Evolutionary conservation across 768 basidiomycete genomes (phyloP).

Genomic region (Pleurotus cornucopiae): DNA sequence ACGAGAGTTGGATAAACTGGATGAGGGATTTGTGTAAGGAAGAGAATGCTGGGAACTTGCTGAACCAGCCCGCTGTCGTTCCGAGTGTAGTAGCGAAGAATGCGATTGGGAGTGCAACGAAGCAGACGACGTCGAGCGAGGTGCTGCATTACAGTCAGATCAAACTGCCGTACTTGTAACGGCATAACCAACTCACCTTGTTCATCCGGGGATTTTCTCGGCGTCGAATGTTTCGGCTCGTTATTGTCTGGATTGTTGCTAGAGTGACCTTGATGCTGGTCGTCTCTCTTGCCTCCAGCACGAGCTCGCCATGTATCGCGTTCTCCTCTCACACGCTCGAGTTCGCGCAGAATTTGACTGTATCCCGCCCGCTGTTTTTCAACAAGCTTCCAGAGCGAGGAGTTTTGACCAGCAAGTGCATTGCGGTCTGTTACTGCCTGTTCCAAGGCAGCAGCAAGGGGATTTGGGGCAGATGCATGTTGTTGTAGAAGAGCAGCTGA

Average conservation of each 20-base stretch:
- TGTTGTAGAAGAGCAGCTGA: conserved; percentile 51
- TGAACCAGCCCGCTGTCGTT: conserved; percentile 4
- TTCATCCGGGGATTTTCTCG: background rate
- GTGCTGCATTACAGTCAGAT: background rate
- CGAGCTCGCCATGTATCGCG: conserved; percentile 51
- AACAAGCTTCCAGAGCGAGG: conserved; percentile 92
- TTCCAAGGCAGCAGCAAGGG: conserved; percentile 66
- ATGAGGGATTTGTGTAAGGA: background rate
- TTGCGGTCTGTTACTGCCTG: conserved; percentile 80
- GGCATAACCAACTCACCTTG: background rate
- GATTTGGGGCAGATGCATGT: conserved; percentile 51
- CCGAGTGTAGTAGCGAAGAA: background rate
- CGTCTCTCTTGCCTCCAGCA: conserved; percentile 39
- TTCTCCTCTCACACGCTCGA: conserved; percentile 79
- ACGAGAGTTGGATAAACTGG: background rate
- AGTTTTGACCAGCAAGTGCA: conserved; percentile 73
- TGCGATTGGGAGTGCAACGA: conserved; percentile 4
- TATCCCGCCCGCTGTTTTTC: conserved; percentile 88
- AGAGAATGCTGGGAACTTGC: conserved; percentile 1
- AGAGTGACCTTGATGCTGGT: conserved; percentile 19
- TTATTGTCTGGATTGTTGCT: conserved; percentile 14
- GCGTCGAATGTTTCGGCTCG: background rate
- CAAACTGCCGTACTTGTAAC: background rate
- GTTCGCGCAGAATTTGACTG: conserved; percentile 75
- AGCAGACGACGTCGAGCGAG: conserved; percentile 1